Base-by-base conservation (phyloP, 805 yeast genomes). In the Candida montana region DNA sequence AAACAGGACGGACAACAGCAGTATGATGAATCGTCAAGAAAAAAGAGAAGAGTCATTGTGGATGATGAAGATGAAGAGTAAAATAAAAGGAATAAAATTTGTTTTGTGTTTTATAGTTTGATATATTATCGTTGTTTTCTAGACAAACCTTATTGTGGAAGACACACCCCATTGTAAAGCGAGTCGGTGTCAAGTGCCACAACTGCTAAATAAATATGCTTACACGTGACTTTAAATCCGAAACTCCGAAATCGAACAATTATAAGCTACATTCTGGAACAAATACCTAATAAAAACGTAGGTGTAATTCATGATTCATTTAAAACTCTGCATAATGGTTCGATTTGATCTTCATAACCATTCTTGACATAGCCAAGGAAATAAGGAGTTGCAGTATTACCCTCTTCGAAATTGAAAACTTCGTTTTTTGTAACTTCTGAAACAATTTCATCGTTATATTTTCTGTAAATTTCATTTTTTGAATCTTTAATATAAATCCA, bases 391-490 rank as follows among this genome's bases (percentile, higher is more conserved):
- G 97, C 96, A 0, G 88, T 82, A 58, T 88, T 88, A 0, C 77
- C 81, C 40, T 68, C 75, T 0, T 60, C 66, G 45, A 80, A 79
- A 57, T 84, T 80, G 60, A 81, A 75, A 4, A 85, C 85, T 56
- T 83, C 88, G 18, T 68, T 70, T 1, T 70, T 65, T 0, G 77
- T 65, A 1, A 84, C 96, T 49, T 83, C 95, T 3, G 88, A 78
- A n/a, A 93, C 95, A n/a, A 74, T 72, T 54, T 93, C 98, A 65
- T 93, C 99, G 57, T 93, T 93, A 62, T 93, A 93, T 66, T 88
- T 90, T 47, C 96, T 71, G 76, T 79, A 93, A 17, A 84, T 65
- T 23, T 75, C 72, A 16, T 72, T 69, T 47, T 72, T 72, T 3
- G 79, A 76, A 61, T 93, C 98, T 45, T 76, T 78, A 47, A 93